Base-by-base conservation (phyloP, 371 early-diverging fungal species). In the Mortierella sp. region DNA sequence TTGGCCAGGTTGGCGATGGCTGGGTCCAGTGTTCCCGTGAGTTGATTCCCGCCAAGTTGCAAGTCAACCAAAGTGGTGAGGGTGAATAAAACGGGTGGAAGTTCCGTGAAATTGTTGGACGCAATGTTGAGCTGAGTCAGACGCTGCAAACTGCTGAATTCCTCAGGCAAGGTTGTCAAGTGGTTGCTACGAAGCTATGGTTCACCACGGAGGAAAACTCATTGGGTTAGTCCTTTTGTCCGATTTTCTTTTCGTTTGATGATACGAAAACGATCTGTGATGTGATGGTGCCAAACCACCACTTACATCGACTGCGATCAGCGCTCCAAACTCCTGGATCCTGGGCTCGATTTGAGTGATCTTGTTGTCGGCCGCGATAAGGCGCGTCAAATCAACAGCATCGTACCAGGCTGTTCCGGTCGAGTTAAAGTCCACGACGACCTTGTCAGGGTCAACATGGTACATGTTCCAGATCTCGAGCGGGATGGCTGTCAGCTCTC, bases 301-400 rank as follows among this genome's bases (percentile, higher is more conserved):
- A 45, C 90, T 83, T 90, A 95, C 95, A 90, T 96, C 96, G 2
- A 96, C 75, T 14, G 87, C 58, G 10, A 88, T 90, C 55, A 96
- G 84, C 3, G 93, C 94, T 3, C 89, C 89, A 86, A 96, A 93
- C 70, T 93, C 93, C 26, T 88, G 90, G 60, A 96, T 82, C 54
- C 94, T 82, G 52, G 89, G 88, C 77, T 94, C 95, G 19, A 96
- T 88, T 26, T 81, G 85, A 24, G 88, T 87, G 10, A 96, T 80
- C 3, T 80, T 78, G 80, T 96, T 96, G 84, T 96, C 95, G 31
- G 94, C 91, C 47, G 94, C 91, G 45, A 93, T 87, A 7, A 96
- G 84, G 31, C 92, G 90, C 52, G 91, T 92, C 47, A 96, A 78
- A 44, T 96, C 96, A 21, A 92, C 92, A 4, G 85, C 90, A 76